Evolutionary conservation across 1,284 basidiomycete species (phyloP).

Genomic region (Ceratobasidium sp.): DNA sequence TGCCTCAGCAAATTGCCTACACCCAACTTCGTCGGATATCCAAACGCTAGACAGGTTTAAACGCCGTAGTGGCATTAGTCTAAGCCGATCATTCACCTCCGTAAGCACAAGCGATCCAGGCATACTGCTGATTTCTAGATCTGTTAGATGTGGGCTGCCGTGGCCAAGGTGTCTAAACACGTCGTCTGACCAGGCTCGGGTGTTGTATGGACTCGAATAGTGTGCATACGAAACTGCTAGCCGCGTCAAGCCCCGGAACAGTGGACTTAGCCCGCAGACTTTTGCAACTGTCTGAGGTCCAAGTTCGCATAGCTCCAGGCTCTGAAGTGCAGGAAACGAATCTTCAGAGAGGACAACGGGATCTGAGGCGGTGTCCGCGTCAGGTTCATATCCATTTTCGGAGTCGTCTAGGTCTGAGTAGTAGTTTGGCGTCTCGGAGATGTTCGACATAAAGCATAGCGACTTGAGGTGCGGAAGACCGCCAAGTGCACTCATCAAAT

Average conservation of each 20-base stretch:
- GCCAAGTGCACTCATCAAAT: background rate
- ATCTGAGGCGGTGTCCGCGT: background rate
- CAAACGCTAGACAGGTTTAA: background rate
- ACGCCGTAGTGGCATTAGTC: conserved; percentile 4
- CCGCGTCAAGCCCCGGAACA: background rate
- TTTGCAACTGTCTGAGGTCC: background rate
- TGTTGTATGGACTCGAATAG: background rate
- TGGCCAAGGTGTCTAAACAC: background rate
- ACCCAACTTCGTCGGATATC: background rate
- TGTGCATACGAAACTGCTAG: background rate
- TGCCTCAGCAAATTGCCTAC: background rate
- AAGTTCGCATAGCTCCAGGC: background rate
- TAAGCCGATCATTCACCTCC: background rate
- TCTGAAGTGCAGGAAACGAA: background rate
- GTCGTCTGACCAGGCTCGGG: background rate
- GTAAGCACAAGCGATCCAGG: background rate
- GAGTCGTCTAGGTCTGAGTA: background rate
- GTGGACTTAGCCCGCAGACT: background rate
- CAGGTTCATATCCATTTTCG: background rate
- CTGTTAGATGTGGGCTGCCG: background rate
- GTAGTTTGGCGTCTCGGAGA: conserved; percentile 6
- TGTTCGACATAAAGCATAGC: background rate
- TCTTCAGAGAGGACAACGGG: background rate
- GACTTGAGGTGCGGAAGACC: background rate
- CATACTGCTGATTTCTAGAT: background rate